Conservation (phyloP, 805 yeast genomes). For the Lachancea waltii region DNA sequence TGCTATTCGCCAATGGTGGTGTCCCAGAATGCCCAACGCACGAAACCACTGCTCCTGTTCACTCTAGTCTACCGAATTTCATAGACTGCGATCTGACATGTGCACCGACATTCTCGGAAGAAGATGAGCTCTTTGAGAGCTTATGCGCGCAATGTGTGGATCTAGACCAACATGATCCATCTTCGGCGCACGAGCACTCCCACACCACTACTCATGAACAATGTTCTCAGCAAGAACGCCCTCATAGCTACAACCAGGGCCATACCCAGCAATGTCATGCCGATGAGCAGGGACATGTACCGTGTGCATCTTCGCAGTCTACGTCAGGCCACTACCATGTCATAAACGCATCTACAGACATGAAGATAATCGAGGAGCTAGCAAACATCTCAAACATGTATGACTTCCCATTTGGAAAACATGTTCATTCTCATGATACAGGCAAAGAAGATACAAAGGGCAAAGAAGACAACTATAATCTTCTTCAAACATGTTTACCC, state of each 20-base stretch:
- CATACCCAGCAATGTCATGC: too few relatives aligned
- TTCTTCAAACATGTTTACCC: slow-evolving; percentile 5
- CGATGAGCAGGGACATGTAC: too few relatives aligned
- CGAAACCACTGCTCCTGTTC: background rate
- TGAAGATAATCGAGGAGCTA: slow-evolving; percentile 29
- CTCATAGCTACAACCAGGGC: background rate
- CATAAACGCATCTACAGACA: slow-evolving; percentile 23
- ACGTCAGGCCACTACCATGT: slow-evolving; percentile 13
- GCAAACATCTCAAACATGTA: slow-evolving; percentile 31
- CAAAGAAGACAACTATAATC: slow-evolving; percentile 2
- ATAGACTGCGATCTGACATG: slow-evolving; percentile 28
- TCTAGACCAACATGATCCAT: slow-evolving; percentile 8
- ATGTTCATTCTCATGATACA: slow-evolving; percentile 14
- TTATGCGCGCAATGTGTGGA: slow-evolving; percentile 12
- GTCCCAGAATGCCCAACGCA: background rate
- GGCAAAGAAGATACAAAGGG: too few relatives aligned
- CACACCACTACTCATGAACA: background rate
- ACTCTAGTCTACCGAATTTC: slow-evolving; percentile 9
- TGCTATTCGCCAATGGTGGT: slow-evolving; percentile 9
- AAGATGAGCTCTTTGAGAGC: slow-evolving; percentile 15
- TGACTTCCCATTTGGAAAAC: slow-evolving; percentile 30
- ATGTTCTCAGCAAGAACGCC: too few relatives aligned
- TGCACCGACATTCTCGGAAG: slow-evolving; percentile 11
- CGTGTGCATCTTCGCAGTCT: background rate
- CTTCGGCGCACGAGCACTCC: background rate